Conservation (phyloP, 331 rosid species). For the Quercus lobata region DNA sequence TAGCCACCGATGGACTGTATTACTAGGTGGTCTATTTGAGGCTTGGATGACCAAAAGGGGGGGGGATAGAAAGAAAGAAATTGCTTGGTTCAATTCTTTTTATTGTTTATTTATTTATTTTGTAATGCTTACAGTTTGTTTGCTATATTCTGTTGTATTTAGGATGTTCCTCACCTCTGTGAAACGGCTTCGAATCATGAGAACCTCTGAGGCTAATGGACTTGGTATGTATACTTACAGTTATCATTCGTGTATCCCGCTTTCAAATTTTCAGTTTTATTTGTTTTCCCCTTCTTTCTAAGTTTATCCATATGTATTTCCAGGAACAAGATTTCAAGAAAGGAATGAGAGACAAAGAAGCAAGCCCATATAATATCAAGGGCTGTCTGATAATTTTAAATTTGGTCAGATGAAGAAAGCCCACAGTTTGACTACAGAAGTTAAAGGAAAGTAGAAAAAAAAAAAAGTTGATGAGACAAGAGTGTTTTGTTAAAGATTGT, state of each 20-base stretch:
- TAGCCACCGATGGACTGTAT: neutral
- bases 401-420: slow-evolving; percentile 27
- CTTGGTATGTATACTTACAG: slow-evolving; percentile 38
- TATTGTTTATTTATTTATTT: neutral
- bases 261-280: neutral
- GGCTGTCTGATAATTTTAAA: neutral
- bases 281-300: neutral
- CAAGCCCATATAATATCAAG: slow-evolving; percentile 35
- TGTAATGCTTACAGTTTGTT: neutral
- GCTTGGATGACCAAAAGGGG: neutral
- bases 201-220: slow-evolving; percentile 68
- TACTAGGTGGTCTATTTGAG: neutral
- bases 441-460: slow-evolving; percentile 27
- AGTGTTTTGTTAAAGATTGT: slow-evolving; percentile 30
- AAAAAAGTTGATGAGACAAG: slow-evolving; percentile 19
- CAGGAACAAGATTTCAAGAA: slow-evolving; percentile 59
- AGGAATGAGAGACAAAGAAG: slow-evolving; percentile 45
- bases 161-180: slow-evolving; percentile 70
- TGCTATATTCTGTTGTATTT: neutral
- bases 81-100: neutral
- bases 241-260: neutral
- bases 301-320: neutral
- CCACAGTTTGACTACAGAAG: slow-evolving; percentile 36
- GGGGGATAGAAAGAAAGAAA: neutral
- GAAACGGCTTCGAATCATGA: slow-evolving; percentile 76